These are phyloP conservation scores for Ganoderma lingzhi DNA, from an alignment of 1,284 basidiomycete genomes.

Conservation along the genomic window DNA sequence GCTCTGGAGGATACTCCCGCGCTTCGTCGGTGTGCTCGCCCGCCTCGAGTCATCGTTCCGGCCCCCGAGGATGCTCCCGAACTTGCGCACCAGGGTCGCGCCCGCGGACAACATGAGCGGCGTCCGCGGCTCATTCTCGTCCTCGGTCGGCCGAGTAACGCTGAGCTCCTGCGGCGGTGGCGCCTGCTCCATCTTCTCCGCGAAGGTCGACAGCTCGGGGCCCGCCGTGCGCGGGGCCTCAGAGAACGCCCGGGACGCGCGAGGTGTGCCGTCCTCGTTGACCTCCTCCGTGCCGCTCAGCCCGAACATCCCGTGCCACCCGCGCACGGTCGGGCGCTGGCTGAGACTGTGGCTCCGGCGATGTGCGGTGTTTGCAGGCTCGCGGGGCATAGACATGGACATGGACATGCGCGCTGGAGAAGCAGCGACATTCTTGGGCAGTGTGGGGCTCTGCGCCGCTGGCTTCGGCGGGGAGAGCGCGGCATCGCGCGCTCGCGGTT, in stretches of 20 bases:
- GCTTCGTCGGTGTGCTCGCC: slow-evolving; percentile 49
- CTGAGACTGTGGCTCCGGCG: slow-evolving; percentile 80
- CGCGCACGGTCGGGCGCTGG: slow-evolving; percentile 64
- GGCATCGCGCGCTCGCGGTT: slow-evolving; percentile 67
- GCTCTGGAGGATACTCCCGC: slow-evolving; percentile 58
- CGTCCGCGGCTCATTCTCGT: slow-evolving; percentile 44
- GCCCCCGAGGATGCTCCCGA: slow-evolving; percentile 70
- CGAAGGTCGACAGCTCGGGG: slow-evolving; percentile 62
- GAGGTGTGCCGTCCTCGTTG: slow-evolving; percentile 50
- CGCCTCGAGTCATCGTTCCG: slow-evolving; percentile 52
- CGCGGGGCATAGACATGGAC: slow-evolving; percentile 56
- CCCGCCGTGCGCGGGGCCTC: slow-evolving; percentile 63
- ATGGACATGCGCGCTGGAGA: slow-evolving; percentile 40
- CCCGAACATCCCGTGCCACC: slow-evolving; percentile 58
- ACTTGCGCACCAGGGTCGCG: slow-evolving; percentile 76
- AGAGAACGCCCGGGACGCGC: slow-evolving; percentile 40
- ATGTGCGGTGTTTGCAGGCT: slow-evolving; percentile 73
- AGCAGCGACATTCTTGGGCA: slow-evolving; percentile 38
- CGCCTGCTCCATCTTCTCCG: slow-evolving; percentile 46
- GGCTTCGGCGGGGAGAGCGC: slow-evolving; percentile 33
- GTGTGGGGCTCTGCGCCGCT: slow-evolving; percentile 13
- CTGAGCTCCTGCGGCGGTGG: slow-evolving; percentile 35
- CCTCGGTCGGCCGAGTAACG: slow-evolving; percentile 30
- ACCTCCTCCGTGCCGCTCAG: slow-evolving; percentile 45
- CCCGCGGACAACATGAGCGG: slow-evolving; percentile 57